Base-by-base conservation (phyloP, 176 grass and related monocot species). In the Oryza longistaminata region DNA sequence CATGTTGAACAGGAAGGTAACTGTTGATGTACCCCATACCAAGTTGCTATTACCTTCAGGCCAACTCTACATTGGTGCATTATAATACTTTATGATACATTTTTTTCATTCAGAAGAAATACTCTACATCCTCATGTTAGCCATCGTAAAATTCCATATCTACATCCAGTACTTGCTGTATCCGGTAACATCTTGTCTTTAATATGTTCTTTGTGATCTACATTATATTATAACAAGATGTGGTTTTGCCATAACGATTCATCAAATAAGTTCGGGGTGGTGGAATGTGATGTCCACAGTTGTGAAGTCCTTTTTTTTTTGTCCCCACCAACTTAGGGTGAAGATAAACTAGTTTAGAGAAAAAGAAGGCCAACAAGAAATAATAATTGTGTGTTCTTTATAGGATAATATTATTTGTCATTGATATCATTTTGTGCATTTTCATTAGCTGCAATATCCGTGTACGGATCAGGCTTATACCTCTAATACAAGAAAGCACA, bases 1-100 rank as follows among this genome's bases (percentile, higher is more conserved):
- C 62, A 78, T 40, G 61, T 67, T 31, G 90, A 85, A 58, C 90
- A 94, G 55, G 88, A 91, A 89, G 81, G 92, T 97, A 92, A 53
- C 43, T 77, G 13, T 11, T 72, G 67, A 19, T 79, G 14, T 81
- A 40, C 22, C 7, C 11, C 24, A 70, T 79, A 25, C 22, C 22
- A 80, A 3, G 40, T 21, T 24, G 11, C 62, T 34, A 25, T 74
- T 74, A 66, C 50, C 21, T 80, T 6, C 24, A 64, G 48, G 84
- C 70, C 11, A 10, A 66, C 58, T 70, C 43, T 76, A 35, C 58
- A 44, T 76, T 76, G 35, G 22, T 43, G 44, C 34, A 52, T 87
- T 33, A 21, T 29, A 74, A 42, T 66, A 5, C 21, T n/a, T n/a
- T 68, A 39, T 21, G 22, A 43, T 29, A 29, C 11, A 66, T 81